Evolutionary conservation across 345 rosid genomes (phyloP), one percentile per base, ranked within the genome.

Genomic region (Lepidium africanum): DNA sequence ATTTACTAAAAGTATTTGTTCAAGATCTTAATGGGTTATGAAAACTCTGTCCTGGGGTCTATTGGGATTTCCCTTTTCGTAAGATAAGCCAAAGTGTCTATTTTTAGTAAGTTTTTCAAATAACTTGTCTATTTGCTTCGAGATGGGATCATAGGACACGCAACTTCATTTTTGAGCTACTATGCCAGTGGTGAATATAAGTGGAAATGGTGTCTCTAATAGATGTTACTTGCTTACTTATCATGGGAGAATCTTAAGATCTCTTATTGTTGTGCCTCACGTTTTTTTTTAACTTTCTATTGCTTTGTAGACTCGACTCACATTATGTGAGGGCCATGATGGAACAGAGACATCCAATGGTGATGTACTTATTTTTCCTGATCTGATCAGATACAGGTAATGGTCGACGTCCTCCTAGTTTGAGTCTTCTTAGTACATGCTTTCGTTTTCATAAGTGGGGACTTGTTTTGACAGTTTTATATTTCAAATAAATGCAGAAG

Each of bases 301-400:
- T 71, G 49, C 54, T 69, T 17, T 70, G 48, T 65, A 94, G 99
- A 91, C 92, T 37, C 84, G 87, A 53, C 79, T 94, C 61, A 94
- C 97, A 16, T 86, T 94, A 80, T 94, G 99, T 3, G 97, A 94
- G 75, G 99, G 99, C 32, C 97, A 89, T 81, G 99, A 94, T 80
- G 99, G 99, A 69, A 85, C 93, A 8, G 95, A 89, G 81, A 91
- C 96, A 58, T 94, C 97, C 58, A 91, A 94, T 73, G 99, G 99
- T 12, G 99, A 94, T 80, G 95, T 94, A 13, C 82, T 91, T 63
- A 91, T 94, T 55, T 94, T 94, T 75, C 99, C 99, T 30, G 99
- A 94, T 79, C 89, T 94, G 97, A 79, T 89, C 74, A 85, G 96
- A 91, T 94, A 94, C 85, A 89, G 99, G 99, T 86, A 64, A 63